Base-by-base conservation (phyloP, 257 asterid genomes). In the Solanum paucissectum region DNA sequence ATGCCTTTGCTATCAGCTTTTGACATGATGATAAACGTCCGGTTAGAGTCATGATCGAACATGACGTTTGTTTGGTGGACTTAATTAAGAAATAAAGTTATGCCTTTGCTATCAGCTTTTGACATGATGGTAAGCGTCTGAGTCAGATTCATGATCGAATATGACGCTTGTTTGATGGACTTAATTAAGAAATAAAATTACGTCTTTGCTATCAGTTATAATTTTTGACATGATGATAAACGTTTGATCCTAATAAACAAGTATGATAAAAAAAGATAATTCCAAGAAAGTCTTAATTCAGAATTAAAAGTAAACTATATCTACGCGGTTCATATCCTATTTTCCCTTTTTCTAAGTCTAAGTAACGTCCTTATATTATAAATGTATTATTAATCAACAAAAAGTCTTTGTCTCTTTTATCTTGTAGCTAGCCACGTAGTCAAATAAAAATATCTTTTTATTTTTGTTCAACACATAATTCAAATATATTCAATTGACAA, bases 161-260 rank as follows among this genome's bases (percentile, higher is more conserved):
- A 46, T 13, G 20, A 13, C 2, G 58, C 58, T 46, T 2, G 1
- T 0, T 46, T 46, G 58, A 13, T 46, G 58, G 20, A 46, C 64
- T 55, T 18, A 55, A 5, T 52, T 52, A 52, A 52, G 9, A 52
- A 55, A 7, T 55, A 55, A 55, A 18, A 1, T 55, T 18, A 18
- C 4, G 0, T 55, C 0, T 1, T 55, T 18, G 1, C 4, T 18
- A 55, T 18, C 10, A 18, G 0, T 20, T 55, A 55, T 55, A 55
- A 55, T 1, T 55, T 55, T 18, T 55, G 64, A 55, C 1, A 18
- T 55, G 4, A 55, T 55, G n/a, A 55, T 55, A 6, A 49, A 6
- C 1, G 0, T 3, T 18, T 55, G 0, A 18, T 55, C n/a, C 1
- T 18, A 0, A 18, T 55, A 55, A 55, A 55, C 0, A 3, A 55